phyloP scores from a whole-genome alignment of 805 yeast genomes.

The Yarrowia divulgata region DNA sequence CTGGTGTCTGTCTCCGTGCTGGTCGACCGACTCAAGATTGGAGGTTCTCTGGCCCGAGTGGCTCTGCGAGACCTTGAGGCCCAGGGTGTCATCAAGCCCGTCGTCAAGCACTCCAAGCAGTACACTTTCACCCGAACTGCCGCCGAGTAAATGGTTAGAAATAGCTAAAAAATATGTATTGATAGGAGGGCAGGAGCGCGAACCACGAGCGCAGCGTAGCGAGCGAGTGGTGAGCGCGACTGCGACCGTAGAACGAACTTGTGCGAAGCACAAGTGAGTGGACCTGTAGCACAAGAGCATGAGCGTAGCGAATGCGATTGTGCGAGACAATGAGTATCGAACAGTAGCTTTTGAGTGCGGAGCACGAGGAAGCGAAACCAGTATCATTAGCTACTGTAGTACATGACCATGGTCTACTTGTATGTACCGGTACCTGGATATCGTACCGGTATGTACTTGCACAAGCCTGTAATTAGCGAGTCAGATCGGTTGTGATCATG shows the following conservation, averaged over 20 bases:
- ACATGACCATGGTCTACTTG: too few species aligned
- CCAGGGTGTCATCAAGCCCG: slow-evolving; percentile 93
- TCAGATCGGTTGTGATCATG: too few species aligned
- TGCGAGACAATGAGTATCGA: too few species aligned
- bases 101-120: slow-evolving; percentile 95
- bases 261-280: background rate
- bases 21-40: slow-evolving; percentile 98
- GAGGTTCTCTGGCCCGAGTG: slow-evolving; percentile 99
- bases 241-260: background rate
- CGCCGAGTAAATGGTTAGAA: slow-evolving; percentile 36
- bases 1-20: slow-evolving; percentile 96
- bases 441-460: too few species aligned
- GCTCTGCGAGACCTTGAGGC: slow-evolving; percentile 95
- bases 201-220: background rate
- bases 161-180: slow-evolving; percentile 38
- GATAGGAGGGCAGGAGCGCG: slow-evolving; percentile 5
- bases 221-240: background rate
- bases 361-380: too few species aligned
- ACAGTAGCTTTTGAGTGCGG: too few species aligned
- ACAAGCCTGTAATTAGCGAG: too few species aligned
- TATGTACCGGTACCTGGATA: too few species aligned
- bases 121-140: slow-evolving; percentile 70
- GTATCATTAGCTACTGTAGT: too few species aligned
- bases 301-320: too few species aligned
- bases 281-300: too few species aligned